These are phyloP conservation scores for Juncus effusus DNA, from an alignment of 176 grass and related monocot genomes.

Conservation along the genomic window DNA sequence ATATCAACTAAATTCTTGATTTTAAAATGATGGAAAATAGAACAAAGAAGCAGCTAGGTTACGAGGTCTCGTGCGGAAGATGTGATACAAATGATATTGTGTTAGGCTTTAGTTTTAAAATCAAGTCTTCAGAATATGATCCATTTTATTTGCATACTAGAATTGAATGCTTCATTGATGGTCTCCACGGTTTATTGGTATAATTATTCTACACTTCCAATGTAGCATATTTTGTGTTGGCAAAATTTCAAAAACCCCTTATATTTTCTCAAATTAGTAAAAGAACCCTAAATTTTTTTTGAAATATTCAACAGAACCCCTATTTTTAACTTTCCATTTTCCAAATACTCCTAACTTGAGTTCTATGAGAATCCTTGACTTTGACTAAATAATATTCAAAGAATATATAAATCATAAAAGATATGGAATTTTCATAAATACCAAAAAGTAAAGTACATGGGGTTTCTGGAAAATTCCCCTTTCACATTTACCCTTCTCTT, in stretches of 20 bases:
- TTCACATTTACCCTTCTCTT: too few relatives aligned
- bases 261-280: too few relatives aligned
- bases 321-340: too few relatives aligned
- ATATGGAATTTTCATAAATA: too few relatives aligned
- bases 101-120: constrained; percentile 73
- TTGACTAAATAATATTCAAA: too few relatives aligned
- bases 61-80: constrained; percentile 57
- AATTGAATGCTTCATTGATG: constrained; percentile 77
- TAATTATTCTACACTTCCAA: constrained; percentile 8
- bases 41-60: constrained; percentile 98
- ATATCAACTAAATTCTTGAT: too few relatives aligned
- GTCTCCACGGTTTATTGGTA: constrained; percentile 76
- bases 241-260: neutral
- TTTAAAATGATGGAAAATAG: constrained; percentile 29
- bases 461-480: neutral
- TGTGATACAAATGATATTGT: constrained; percentile 61
- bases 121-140: constrained; percentile 83
- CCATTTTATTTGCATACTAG: constrained; percentile 78
- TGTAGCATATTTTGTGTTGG: neutral
- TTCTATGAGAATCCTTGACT: too few relatives aligned
- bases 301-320: too few relatives aligned
- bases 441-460: neutral
- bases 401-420: too few relatives aligned
- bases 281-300: too few relatives aligned
- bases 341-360: too few relatives aligned